Base-by-base conservation (phyloP, 2,329 filamentous ascomycete genomes). In the Chrysoporthe austroafricana region DNA sequence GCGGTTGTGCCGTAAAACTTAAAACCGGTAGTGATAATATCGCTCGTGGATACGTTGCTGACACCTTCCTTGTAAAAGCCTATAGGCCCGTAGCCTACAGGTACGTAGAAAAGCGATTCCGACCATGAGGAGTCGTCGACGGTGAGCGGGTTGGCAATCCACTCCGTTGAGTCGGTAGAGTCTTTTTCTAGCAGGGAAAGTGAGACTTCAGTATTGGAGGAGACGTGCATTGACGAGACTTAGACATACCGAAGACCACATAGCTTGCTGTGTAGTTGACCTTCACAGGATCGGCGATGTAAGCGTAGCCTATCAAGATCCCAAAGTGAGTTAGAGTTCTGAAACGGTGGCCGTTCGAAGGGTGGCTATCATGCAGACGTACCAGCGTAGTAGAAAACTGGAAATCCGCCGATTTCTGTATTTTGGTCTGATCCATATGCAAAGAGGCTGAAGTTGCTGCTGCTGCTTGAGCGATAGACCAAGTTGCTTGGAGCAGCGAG, bases 401-500 rank as follows among this genome's bases (percentile, higher is more conserved):
- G 67, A 8, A 39, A 69, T 26, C 67, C 67, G 11, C 67, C 67
- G 11, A 69, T 66, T 0, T 50, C 60, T 34, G 44, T 66, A 1
- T 63, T 16, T 16, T 34, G 2, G 8, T 43, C 42, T 5, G 64
- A 46, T 44, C 67, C 64, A 21, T 63, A 69, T 21, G 67, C 67
- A 43, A 69, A 69, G 32, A 69, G 64, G 43, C 67, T 66, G 63
- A 66, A 69, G 13, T 61, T 64, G 56, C 66, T 64, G 4, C 21
- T 13, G 48, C 61, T 57, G 9, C 21, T 44, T 14, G 44, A 7
- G 6, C 62, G 66, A 14, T 1, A 48, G 34, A 54, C 36, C 62
- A 64, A 9, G 16, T 4, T 2, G 39, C 7, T 44, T 32, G 66
- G 62, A 3, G 16, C 54, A 16, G 66, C 66, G 16, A 44, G 50